Conservation (phyloP, 2,329 filamentous ascomycete species). For the Fusarium papillatum region DNA sequence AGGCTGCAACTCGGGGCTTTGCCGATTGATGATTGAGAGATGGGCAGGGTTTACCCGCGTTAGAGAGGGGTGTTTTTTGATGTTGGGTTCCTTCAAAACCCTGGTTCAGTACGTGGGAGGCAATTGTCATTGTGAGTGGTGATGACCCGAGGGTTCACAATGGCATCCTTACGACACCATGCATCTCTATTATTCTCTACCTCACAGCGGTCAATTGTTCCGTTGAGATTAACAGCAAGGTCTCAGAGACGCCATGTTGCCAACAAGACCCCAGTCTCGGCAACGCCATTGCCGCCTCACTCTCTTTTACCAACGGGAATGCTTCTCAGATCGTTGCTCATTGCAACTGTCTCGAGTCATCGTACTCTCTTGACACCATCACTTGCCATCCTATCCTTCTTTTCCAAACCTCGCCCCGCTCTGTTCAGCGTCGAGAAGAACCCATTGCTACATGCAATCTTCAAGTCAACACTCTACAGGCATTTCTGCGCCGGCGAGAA, state of each 20-base stretch:
- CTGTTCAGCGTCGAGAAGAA: background rate
- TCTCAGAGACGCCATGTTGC: background rate
- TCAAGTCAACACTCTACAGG: background rate
- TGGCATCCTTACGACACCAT: background rate
- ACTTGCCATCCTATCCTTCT: background rate
- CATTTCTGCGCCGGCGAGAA: background rate
- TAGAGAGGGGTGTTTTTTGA: background rate
- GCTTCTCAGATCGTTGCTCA: background rate
- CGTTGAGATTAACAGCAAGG: fast-evolving
- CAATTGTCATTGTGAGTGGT: background rate
- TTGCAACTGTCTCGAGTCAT: background rate
- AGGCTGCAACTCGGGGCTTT: background rate
- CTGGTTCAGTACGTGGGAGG: background rate
- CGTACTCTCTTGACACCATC: background rate
- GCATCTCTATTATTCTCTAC: background rate
- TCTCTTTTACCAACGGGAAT: background rate
- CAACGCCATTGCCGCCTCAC: background rate
- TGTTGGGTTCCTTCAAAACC: background rate
- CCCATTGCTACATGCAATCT: background rate
- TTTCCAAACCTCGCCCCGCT: background rate
- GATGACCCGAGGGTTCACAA: background rate
- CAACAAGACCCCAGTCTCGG: background rate
- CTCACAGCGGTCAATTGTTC: background rate
- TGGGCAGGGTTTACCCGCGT: background rate
- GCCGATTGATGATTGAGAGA: background rate